Evolutionary conservation across 495 filamentous ascomycete genomes (phyloP).

Genomic region (Sporormia fimetaria): DNA sequence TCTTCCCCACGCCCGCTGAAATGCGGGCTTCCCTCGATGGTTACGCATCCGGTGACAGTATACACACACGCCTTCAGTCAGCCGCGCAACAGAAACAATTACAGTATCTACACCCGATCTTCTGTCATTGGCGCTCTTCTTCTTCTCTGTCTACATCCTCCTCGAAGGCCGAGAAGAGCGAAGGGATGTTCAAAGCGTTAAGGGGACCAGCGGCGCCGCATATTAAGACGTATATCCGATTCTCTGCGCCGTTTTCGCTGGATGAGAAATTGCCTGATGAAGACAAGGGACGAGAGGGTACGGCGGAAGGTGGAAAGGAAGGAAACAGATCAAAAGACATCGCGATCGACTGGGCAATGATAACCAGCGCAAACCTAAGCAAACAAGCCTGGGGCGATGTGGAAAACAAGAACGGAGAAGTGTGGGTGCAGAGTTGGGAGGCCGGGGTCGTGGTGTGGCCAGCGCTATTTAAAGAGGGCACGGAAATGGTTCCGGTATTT

Average conservation of each 20-base stretch:
- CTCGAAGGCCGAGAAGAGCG: background rate
- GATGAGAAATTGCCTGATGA: slow-evolving; percentile 34
- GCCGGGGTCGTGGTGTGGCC: slow-evolving; percentile 83
- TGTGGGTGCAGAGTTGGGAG: slow-evolving; percentile 72
- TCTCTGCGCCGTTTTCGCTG: no score
- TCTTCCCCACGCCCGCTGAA: slow-evolving; percentile 72
- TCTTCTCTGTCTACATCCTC: background rate
- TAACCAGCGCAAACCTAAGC: slow-evolving; percentile 78
- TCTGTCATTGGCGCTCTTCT: slow-evolving; percentile 51
- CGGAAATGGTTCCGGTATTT: slow-evolving; percentile 58
- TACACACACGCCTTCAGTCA: slow-evolving; percentile 68
- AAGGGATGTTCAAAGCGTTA: slow-evolving; percentile 45
- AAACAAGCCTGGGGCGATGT: slow-evolving; percentile 81
- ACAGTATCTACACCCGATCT: slow-evolving; percentile 54
- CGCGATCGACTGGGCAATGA: slow-evolving; percentile 80
- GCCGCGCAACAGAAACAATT: slow-evolving; percentile 62
- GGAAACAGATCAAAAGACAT: no score
- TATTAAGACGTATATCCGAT: slow-evolving; percentile 83
- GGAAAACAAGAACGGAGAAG: slow-evolving; percentile 41
- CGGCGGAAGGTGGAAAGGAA: no score
- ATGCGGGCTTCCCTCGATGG: slow-evolving; percentile 72
- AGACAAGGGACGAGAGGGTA: no score
- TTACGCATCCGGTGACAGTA: slow-evolving; percentile 58
- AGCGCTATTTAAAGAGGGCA: slow-evolving; percentile 40
- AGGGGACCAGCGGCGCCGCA: slow-evolving; percentile 77